Base-by-base conservation (phyloP, 2,329 filamentous ascomycete genomes). In the Verticillium zaregamsianum region DNA sequence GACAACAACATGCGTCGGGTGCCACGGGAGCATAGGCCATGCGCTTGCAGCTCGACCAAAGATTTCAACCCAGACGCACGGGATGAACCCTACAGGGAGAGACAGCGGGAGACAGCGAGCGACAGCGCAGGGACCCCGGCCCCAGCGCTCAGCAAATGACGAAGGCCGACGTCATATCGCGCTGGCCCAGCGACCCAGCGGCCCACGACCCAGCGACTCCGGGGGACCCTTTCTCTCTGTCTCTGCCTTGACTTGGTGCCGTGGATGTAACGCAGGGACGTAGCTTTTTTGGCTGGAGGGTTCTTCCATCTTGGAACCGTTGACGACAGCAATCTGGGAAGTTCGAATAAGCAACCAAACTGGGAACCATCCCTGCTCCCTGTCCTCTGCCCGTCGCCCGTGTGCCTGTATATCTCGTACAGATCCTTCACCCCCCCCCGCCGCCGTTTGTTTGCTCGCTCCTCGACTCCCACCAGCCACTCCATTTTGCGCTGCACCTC, bases 281-380 rank as follows among this genome's bases (percentile, higher is more conserved):
- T n/a, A n/a, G n/a, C n/a, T n/a, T n/a, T n/a, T n/a, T n/a, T n/a
- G n/a, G n/a, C n/a, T n/a, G n/a, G n/a, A n/a, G n/a, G n/a, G n/a
- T n/a, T n/a, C n/a, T n/a, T n/a, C n/a, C 45, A 49, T 49, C 45
- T 49, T 25, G 45, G 45, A 23, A 49, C 45, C 45, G 45, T 49
- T 49, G 45, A 49, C 45, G 45, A 49, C 45, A 49, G 45, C 45
- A 49, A 23, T 49, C 20, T 49, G 45, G 45, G 20, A 23, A 49
- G 28, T 28, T 25, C 20, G 9, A 25, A 40, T 17, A 40, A 40
- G 37, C 37, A 35, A 12, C 45, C 20, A 64, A 68, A 68, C 66
- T 66, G 66, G 66, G 66, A 63, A 66, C 55, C 39, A 68, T 49
- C 66, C 65, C 61, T 62, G 61, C 55, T 52, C 8, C 11, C 17